phyloP scores from a whole-genome alignment of 2,329 filamentous ascomycete genomes.

The Sporothrix schenckii region DNA sequence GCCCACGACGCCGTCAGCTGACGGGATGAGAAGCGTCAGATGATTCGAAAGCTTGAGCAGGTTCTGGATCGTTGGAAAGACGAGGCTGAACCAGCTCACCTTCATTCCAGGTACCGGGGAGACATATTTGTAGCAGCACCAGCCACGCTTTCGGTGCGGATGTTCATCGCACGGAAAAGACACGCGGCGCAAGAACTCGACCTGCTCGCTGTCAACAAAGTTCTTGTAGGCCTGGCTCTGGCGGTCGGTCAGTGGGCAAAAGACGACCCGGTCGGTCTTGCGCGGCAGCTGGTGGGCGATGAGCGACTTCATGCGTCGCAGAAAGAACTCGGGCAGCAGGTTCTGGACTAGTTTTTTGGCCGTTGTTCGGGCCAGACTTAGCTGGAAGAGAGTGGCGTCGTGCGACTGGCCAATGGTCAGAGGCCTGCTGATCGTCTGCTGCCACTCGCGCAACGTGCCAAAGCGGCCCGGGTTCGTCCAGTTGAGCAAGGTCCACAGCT shows the following conservation, averaged over 20 bases:
- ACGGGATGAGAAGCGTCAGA: conserved; percentile 81
- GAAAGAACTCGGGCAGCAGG: conserved; percentile 84
- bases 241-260: conserved; percentile 83
- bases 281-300: conserved; percentile 92
- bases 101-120: conserved; percentile 47
- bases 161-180: conserved; percentile 70
- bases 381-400: conserved; percentile 80
- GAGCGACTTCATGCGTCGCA: conserved; percentile 88
- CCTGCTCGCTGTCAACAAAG: conserved; percentile 72
- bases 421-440: conserved; percentile 73
- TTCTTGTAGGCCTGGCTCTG: conserved; percentile 83
- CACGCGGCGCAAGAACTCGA: conserved; percentile 68
- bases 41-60: conserved; percentile 92
- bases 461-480: conserved; percentile 88
- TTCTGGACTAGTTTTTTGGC: conserved; percentile 85
- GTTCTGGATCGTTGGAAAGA: conserved; percentile 82
- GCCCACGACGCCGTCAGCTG: conserved; percentile 56
- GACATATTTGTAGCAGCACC: conserved; percentile 69
- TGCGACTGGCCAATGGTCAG: conserved; percentile 89
- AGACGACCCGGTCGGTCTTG: conserved; percentile 92
- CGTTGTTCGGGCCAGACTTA: conserved; percentile 78
- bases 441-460: conserved; percentile 72
- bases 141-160: conserved; percentile 72
- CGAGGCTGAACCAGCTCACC: conserved; percentile 66
- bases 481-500: conserved; percentile 93